Base-by-base conservation (phyloP, 306 rosid genomes). In the Dalbergia cultrata region DNA sequence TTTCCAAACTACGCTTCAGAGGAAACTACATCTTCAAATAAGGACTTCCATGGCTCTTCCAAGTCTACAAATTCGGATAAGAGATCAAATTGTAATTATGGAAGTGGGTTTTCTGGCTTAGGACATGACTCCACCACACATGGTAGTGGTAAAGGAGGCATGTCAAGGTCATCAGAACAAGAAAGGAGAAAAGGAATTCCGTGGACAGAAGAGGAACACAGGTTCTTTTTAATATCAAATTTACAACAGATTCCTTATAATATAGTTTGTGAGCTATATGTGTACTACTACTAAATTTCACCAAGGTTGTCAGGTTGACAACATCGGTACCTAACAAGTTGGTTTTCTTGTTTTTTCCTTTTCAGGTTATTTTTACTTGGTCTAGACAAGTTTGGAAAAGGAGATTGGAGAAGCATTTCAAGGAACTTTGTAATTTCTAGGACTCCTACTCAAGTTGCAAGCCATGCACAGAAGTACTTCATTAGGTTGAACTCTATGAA, bases 351-450 rank as follows among this genome's bases (percentile, higher is more conserved):
- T 67, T 18, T 59, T 6, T 8, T 57, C 31, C 0, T 35, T 85
- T 75, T 70, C 82, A 95, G 99, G 90, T 72, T 95, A 78, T 95
- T 95, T 89, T 91, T 95, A 79, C 91, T 95, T 80, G 99, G 99
- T 43, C 92, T 95, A 17, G 99, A 95, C 80, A 95, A 95, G 81
- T 93, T 95, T 88, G 99, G 99, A 33, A 95, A 95, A 80, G 99
- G 99, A 52, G 99, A 95, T 87, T 95, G 99, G 99, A 92, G 99
- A 77, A 95, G 99, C 87, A 95, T 95, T 74, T 95, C 99, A 80
- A 93, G 99, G 83, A 95, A 95, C 81, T 95, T 83, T 67, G 99
- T 95, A 17, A 88, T 95, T 72, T 95, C 99, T 34, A 93, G 99
- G 80, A 95, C 99, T 17, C 99, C 99, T 0, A 93, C 99, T 37